These are phyloP conservation scores for Hygrophoropsis aurantiaca DNA, from an alignment of 768 basidiomycete species.

Conservation along the genomic window DNA sequence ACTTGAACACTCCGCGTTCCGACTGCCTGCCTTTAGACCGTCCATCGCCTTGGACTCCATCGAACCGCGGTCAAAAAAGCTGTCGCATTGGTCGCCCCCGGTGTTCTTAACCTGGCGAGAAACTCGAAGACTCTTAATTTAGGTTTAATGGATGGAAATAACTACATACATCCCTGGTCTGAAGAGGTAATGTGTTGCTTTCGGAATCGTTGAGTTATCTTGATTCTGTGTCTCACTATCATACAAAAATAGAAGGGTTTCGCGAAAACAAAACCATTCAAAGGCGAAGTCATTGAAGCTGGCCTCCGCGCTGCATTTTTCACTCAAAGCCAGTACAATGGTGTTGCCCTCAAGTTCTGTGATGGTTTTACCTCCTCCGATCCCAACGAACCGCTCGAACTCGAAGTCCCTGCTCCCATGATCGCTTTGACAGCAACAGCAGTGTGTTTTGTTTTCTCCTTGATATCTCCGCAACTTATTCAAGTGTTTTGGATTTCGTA, in stretches of 20 bases:
- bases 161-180: background rate
- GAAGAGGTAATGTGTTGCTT: background rate
- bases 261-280: constrained; percentile 1
- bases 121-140: background rate
- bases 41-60: background rate
- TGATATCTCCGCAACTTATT: background rate
- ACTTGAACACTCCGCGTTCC: too few relatives aligned
- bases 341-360: background rate
- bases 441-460: background rate
- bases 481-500: too few relatives aligned
- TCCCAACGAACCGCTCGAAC: background rate
- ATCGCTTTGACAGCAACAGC: background rate
- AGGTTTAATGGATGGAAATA: background rate
- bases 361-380: background rate
- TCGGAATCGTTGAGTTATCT: background rate
- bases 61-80: background rate
- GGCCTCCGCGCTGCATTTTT: background rate
- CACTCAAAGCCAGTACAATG: background rate
- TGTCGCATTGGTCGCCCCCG: background rate
- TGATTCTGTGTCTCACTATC: background rate
- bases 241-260: background rate
- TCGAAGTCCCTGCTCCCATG: background rate
- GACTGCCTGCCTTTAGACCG: background rate
- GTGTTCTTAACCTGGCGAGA: too few relatives aligned
- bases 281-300: background rate